Percentiles rank a stretch among this genome's conserved stretches.
These are phyloP conservation scores for Aegilops bicornis DNA, from an alignment of 176 grass and related monocot genomes.

Conservation along the genomic window DNA sequence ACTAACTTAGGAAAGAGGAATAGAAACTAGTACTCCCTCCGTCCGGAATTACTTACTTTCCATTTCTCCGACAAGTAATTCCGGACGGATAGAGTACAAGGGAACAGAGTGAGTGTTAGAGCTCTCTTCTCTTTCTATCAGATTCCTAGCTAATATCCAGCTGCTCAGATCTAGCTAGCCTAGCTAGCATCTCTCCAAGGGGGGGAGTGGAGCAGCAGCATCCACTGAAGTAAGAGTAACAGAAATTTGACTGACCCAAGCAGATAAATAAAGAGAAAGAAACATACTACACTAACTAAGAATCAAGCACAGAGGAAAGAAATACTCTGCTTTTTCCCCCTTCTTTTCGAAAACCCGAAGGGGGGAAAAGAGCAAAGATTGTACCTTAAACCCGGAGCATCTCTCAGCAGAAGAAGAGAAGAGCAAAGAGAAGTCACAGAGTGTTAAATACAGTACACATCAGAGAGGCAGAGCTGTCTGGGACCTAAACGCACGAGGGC, in stretches of 20 bases:
- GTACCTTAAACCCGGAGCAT: conserved; percentile 45
- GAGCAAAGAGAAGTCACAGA: not conserved
- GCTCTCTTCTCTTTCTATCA: not conserved
- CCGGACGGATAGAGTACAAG: not conserved
- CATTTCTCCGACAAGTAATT: no score
- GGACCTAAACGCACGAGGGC: not conserved
- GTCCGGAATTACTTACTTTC: no score
- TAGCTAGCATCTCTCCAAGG: not conserved
- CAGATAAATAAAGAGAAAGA: not conserved
- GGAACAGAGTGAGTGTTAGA: not conserved
- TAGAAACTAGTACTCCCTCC: not conserved
- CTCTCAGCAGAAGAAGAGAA: not conserved
- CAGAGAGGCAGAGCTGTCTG: not conserved
- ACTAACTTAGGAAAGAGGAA: not conserved
- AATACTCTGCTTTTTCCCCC: no score
- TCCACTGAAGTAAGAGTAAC: not conserved
- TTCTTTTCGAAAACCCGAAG: not conserved
- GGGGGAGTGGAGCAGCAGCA: not conserved
- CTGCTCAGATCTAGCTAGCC: conserved; percentile 35
- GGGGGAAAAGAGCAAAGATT: not conserved
- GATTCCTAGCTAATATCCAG: conserved; percentile 8
- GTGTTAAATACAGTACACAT: not conserved
- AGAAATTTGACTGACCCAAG: not conserved
- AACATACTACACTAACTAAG: not conserved
- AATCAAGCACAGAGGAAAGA: no score